A percentile compares a stretch with the other conserved stretches of the same genome.
These are phyloP conservation scores for Stephanodiscus triporus DNA, from an alignment of 108 stramenopile species.

Conservation along the genomic window DNA sequence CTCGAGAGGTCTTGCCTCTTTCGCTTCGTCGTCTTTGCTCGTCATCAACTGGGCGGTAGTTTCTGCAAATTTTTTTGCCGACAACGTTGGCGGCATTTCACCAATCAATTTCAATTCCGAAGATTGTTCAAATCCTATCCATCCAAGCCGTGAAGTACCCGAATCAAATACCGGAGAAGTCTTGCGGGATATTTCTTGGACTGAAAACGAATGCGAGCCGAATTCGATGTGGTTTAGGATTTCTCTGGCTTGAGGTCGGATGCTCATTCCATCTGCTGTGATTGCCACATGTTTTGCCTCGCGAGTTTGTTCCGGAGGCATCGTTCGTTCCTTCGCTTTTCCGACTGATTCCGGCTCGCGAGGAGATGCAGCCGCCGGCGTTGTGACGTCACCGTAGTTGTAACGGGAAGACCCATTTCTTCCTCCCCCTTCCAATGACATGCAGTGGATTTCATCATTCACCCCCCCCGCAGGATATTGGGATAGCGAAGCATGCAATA, in stretches of 20 bases:
- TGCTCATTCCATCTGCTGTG: not conserved
- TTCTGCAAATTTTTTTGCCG: not conserved
- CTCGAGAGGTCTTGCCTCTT: not conserved
- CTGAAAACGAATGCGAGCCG: conserved; percentile 36
- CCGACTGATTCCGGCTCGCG: not conserved
- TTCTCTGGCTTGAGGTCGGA: conserved; percentile 30
- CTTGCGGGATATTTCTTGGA: conserved; percentile 20
- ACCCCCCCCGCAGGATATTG: no score
- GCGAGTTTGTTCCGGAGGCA: not conserved
- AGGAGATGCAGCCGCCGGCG: conserved; percentile 2
- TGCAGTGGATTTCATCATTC: no score
- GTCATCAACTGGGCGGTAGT: not conserved
- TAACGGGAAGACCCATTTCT: no score
- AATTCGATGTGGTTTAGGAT: conserved; percentile 18
- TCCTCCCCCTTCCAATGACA: no score
- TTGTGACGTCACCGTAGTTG: no score
- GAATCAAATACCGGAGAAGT: not conserved
- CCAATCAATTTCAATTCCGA: not conserved
- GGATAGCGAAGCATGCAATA: no score
- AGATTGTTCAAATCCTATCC: not conserved
- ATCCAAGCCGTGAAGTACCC: not conserved
- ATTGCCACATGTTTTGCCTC: not conserved
- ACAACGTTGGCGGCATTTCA: not conserved
- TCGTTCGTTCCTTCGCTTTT: not conserved
- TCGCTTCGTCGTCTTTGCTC: not conserved